Evolutionary conservation across 169 alveolate species (phyloP).

Genomic region (Babesia ovis): DNA sequence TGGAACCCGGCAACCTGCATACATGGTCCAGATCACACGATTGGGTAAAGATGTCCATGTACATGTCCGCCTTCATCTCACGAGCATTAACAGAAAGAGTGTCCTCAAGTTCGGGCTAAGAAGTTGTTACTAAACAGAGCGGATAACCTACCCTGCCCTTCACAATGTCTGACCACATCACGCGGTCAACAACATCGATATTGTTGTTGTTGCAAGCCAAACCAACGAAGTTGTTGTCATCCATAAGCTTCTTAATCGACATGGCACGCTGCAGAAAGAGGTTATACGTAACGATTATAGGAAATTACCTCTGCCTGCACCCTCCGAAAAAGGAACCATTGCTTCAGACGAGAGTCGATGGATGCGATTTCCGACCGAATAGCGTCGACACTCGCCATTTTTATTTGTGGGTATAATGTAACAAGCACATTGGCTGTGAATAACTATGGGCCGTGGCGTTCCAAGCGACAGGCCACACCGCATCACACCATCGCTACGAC

Average conservation of each 20-base stretch:
- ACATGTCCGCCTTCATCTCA: conserved; percentile 84
- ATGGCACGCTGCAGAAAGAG: conserved; percentile 43
- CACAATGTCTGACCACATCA: conserved; percentile 77
- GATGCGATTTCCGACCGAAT: conserved; percentile 67
- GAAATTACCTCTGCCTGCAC: conserved; percentile 74
- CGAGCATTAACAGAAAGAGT: conserved; percentile 78
- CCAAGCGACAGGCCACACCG: conserved; percentile 12
- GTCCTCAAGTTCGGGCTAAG: conserved; percentile 82
- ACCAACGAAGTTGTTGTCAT: conserved; percentile 74
- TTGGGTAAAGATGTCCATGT: conserved; percentile 72
- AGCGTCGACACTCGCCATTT: conserved; percentile 48
- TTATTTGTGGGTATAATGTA: background rate
- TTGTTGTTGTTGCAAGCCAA: conserved; percentile 65
- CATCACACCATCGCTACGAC: background rate
- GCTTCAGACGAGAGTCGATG: conserved; percentile 73
- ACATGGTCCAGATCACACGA: conserved; percentile 82
- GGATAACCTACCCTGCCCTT: conserved; percentile 67
- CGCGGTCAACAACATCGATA: conserved; percentile 67
- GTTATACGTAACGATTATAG: background rate
- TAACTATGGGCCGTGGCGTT: background rate
- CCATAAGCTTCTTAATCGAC: conserved; percentile 69
- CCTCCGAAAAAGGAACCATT: conserved; percentile 78
- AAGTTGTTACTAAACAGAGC: background rate
- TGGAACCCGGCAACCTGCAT: conserved; percentile 77
- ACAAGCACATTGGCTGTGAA: background rate